phyloP scores from a whole-genome alignment of 108 stramenopile genomes.

The Aurantiochytrium sp. region DNA sequence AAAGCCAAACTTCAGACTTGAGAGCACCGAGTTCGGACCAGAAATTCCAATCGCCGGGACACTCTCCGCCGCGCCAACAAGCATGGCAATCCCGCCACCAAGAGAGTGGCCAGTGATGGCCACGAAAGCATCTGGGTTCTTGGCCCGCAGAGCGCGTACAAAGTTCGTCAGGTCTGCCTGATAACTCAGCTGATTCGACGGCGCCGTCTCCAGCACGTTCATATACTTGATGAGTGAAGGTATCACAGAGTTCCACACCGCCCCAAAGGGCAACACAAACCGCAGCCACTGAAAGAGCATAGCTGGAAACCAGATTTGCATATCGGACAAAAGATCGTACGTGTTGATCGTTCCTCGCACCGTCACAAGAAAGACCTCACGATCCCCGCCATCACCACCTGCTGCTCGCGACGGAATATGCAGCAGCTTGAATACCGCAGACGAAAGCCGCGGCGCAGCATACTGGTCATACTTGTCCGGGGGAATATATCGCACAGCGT shows the following conservation, averaged over 20 bases:
- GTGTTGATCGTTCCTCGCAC: constrained; percentile 65
- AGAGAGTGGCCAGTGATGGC: constrained; percentile 36
- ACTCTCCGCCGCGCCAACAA: constrained; percentile 61
- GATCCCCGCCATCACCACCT: background rate
- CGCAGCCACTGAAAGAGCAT: constrained; percentile 59
- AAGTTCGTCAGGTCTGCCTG: constrained; percentile 33
- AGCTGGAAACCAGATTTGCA: constrained; percentile 64
- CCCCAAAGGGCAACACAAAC: constrained; percentile 54
- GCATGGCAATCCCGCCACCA: constrained; percentile 67
- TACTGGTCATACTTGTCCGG: background rate
- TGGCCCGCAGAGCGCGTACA: constrained; percentile 20
- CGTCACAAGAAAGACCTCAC: constrained; percentile 48
- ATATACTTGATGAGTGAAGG: constrained; percentile 43
- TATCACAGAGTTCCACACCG: constrained; percentile 61
- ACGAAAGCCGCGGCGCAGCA: background rate
- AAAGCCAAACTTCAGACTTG: constrained; percentile 54
- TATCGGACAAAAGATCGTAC: constrained; percentile 63
- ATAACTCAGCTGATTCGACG: constrained; percentile 31
- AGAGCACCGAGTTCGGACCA: constrained; percentile 57
- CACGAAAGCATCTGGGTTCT: constrained; percentile 17
- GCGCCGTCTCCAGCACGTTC: constrained; percentile 32
- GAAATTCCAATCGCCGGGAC: constrained; percentile 60
- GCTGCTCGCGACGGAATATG: background rate
- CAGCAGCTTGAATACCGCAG: background rate
- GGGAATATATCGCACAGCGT: background rate